Evolutionary conservation across 345 rosid genomes (phyloP), one percentile per base, ranked within the genome.

Genomic region (Populus simonii): DNA sequence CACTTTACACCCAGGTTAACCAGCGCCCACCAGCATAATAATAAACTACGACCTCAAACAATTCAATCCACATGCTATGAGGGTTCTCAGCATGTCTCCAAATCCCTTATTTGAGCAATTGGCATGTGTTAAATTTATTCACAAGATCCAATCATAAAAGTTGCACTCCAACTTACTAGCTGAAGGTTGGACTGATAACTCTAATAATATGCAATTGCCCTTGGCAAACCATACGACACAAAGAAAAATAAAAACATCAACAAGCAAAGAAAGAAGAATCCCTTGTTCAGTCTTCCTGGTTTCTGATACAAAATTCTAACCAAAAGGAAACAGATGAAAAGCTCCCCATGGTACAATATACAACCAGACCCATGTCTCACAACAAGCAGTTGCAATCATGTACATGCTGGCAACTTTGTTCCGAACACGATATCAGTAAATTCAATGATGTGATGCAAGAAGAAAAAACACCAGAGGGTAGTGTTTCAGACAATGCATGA

Each of bases 251-350:
- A 45, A 7, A 45, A 17, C 23, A 69, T 16, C 1, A 27, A 16
- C 8, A 29, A 29, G 55, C 33, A 71, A 29, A 18, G 41, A 49
- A 27, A 11, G 61, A 51, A 8, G 41, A 35, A 29, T 7, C 27
- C 66, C 74, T 29, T 7, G 65, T 41, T 31, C n/a, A 72, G 65
- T 53, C 65, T 53, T 51, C 74, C 39, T 69, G 31, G 47, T 51
- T 18, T 51, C 59, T 20, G 23, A 53, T 53, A 18, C 59, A 53
- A 53, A 16, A 53, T 53, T 20, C 59, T 53, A 53, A 53, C 59
- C 8, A 53, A 6, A 53, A 53, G n/a, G 18, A 45, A 45, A 45
- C 16, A 45, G 18, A 45, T 12, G 51, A 45, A 13, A 45, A 45
- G 51, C 51, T 45, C 51, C 51, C 17, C 51, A 11, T 33, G 18